These are phyloP conservation scores for Gryganskiella cystojenkinii DNA, from an alignment of 192 early-diverging fungal species.

Conservation along the genomic window DNA sequence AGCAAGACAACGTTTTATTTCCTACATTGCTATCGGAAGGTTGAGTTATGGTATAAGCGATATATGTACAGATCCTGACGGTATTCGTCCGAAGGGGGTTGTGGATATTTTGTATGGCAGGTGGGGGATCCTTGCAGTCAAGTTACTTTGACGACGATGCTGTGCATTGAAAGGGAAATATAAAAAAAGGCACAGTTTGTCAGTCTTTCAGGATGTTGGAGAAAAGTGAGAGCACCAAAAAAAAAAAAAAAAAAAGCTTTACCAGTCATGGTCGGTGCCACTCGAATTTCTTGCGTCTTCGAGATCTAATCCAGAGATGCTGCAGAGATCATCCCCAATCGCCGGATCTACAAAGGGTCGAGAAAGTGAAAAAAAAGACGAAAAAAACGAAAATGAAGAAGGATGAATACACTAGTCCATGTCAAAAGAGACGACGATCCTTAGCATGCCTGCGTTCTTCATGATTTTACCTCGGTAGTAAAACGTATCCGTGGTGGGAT, in stretches of 20 bases:
- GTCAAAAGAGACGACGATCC: not conserved
- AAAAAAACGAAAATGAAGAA: not conserved
- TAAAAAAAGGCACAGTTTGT: not conserved
- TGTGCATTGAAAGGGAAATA: not conserved
- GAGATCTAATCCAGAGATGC: conserved; percentile 68
- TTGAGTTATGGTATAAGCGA: too few relatives aligned
- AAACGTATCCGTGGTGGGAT: conserved; percentile 81
- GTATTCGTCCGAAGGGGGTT: too few relatives aligned
- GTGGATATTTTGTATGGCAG: too few relatives aligned
- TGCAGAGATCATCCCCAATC: conserved; percentile 75
- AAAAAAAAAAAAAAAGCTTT: conserved; percentile 1
- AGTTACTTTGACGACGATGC: conserved; percentile 28
- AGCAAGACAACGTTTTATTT: too few relatives aligned
- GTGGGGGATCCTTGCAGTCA: too few relatives aligned
- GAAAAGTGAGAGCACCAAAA: not conserved
- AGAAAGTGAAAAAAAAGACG: not conserved
- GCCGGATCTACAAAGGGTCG: conserved; percentile 71
- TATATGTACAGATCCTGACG: too few relatives aligned
- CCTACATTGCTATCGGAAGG: too few relatives aligned
- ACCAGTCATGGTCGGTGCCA: conserved; percentile 90
- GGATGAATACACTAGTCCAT: not conserved
- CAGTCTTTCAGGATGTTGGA: not conserved
- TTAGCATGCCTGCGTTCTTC: not conserved
- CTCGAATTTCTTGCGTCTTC: conserved; percentile 73
- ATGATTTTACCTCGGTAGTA: conserved; percentile 68